Conservation (phyloP, 306 rosid species). For the Prosopis cineraria region DNA sequence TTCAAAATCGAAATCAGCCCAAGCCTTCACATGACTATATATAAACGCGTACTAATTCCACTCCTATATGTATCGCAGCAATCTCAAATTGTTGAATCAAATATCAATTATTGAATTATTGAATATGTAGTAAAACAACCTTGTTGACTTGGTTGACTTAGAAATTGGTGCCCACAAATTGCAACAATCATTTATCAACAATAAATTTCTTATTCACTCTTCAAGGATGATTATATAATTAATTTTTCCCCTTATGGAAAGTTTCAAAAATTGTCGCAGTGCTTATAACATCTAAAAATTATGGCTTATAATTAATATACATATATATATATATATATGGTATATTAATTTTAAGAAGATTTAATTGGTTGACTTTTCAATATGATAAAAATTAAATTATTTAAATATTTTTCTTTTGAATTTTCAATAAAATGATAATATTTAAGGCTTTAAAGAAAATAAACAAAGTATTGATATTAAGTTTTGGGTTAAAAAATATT, state of each 20-base stretch:
- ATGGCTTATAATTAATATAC: too few species aligned
- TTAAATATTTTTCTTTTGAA: background rate
- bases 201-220: background rate
- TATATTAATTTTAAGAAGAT: background rate
- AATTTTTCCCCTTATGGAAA: too few species aligned
- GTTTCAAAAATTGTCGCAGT: background rate
- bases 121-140: background rate
- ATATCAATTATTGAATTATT: background rate
- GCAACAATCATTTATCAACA: background rate
- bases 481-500: background rate
- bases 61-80: background rate
- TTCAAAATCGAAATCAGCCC: background rate
- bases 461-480: background rate
- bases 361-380: background rate
- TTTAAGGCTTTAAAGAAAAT: background rate
- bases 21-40: background rate
- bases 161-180: conserved; percentile 8
- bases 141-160: conserved; percentile 59
- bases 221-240: too few species aligned
- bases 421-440: background rate
- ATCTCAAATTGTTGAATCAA: background rate
- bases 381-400: background rate
- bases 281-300: background rate
- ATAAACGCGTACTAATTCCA: background rate
- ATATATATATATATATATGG: too few species aligned